Evolutionary conservation across 73 alveolate species (phyloP).

Genomic region (Paramecium octaurelia): DNA sequence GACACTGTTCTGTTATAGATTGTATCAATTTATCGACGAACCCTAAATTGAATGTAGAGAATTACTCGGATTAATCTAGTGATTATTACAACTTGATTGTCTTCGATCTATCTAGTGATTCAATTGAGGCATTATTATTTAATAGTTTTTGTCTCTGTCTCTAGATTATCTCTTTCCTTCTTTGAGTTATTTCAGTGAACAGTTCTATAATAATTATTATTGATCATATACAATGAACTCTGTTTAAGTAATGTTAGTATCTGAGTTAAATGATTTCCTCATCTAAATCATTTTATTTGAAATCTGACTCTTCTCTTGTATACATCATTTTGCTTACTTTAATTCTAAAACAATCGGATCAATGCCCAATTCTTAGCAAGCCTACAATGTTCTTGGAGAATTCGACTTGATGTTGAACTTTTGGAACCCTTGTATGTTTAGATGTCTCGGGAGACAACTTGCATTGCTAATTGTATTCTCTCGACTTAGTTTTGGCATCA

Average conservation of each 20-base stretch:
- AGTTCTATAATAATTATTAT: background rate
- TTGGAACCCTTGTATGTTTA: background rate
- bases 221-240: background rate
- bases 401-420: background rate
- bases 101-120: constrained; percentile 8
- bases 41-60: background rate
- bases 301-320: background rate
- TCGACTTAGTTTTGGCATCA: background rate
- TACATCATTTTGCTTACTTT: background rate
- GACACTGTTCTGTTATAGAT: constrained; percentile 3
- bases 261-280: constrained; percentile 17
- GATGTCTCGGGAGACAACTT: background rate
- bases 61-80: background rate
- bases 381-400: constrained; percentile 34
- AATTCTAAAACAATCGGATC: background rate
- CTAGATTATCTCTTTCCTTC: constrained; percentile 32
- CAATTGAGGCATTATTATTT: constrained; percentile 12
- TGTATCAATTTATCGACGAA: background rate
- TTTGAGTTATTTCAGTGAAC: constrained; percentile 21
- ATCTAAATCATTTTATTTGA: background rate
- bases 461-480: background rate
- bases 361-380: constrained; percentile 36
- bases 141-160: background rate
- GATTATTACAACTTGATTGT: background rate
- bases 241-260: constrained; percentile 8